phyloP scores from a whole-genome alignment of 495 filamentous ascomycete species.

The Hypoxylon rickii region DNA sequence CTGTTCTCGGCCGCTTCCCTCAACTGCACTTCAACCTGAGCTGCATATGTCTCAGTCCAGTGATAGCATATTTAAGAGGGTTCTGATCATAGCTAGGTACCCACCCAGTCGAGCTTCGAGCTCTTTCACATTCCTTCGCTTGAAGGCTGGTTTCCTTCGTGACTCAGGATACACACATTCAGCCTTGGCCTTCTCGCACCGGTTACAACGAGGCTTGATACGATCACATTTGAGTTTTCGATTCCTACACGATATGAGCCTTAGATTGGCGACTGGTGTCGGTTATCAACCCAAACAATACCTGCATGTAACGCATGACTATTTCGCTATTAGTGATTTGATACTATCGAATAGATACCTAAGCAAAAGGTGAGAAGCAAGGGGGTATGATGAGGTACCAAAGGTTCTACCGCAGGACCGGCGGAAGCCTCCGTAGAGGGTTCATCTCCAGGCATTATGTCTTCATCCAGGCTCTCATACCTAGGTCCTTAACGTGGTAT shows the following conservation, averaged over 20 bases:
- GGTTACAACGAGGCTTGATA: conserved; percentile 69
- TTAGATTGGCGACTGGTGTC: not conserved
- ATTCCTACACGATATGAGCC: conserved; percentile 56
- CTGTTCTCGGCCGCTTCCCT: conserved; percentile 39
- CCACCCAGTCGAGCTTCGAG: conserved; percentile 82
- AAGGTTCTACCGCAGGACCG: conserved; percentile 26
- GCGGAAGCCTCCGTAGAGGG: conserved; percentile 5
- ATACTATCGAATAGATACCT: too few relatives aligned
- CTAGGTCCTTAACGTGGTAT: too few relatives aligned
- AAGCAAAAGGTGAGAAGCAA: conserved; percentile 1
- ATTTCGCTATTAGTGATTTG: conserved; percentile 13
- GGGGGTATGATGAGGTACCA: conserved; percentile 26
- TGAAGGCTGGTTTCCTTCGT: conserved; percentile 85
- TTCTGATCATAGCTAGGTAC: conserved; percentile 46
- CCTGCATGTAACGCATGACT: conserved; percentile 54
- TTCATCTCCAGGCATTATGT: conserved; percentile 32
- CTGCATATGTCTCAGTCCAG: conserved; percentile 32
- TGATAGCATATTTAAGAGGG: not conserved
- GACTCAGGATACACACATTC: conserved; percentile 84
- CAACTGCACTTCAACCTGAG: conserved; percentile 53
- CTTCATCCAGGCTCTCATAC: too few relatives aligned
- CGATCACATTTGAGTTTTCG: conserved; percentile 72
- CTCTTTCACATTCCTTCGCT: conserved; percentile 83
- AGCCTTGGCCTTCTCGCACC: conserved; percentile 69
- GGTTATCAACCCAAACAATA: conserved; percentile 28